These are phyloP conservation scores for Solanum hybrid DNA, from an alignment of 305 asterid genomes.

Conservation along the genomic window DNA sequence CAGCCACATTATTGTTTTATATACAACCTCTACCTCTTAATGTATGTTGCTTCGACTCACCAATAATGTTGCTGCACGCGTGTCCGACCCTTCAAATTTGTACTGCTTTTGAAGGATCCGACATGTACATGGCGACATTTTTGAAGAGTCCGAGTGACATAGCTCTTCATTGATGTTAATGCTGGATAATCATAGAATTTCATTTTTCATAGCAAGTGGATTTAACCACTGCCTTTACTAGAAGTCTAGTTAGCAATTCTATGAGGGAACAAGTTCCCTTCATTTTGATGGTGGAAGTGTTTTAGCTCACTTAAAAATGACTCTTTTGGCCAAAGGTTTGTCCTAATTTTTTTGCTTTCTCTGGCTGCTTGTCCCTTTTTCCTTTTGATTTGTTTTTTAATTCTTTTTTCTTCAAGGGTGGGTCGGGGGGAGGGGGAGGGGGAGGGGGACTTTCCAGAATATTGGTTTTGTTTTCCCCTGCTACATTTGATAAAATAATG, in stretches of 20 bases:
- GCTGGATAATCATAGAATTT: neutral
- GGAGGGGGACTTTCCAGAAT: neutral
- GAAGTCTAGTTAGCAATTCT: constrained; percentile 19
- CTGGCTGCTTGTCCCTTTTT: neutral
- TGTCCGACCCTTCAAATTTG: neutral
- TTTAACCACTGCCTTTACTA: neutral
- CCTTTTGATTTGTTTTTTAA: neutral
- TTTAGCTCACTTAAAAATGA: neutral
- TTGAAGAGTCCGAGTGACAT: neutral
- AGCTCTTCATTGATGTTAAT: neutral
- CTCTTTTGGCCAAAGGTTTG: neutral
- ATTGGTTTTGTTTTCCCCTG: neutral
- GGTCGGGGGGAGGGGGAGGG: neutral
- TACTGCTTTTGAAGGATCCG: neutral
- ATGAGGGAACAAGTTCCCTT: constrained; percentile 68
- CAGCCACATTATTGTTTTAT: neutral
- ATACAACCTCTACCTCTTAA: neutral
- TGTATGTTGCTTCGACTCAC: neutral
- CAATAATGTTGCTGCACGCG: neutral
- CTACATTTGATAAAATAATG: neutral
- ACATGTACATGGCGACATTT: neutral
- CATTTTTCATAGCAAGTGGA: neutral
- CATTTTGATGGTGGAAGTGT: neutral
- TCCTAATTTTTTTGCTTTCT: neutral
- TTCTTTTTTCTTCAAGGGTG: neutral